Evolutionary conservation across 768 basidiomycete species (phyloP), one percentile per base, ranked within the genome.

Genomic region (Zangia roseola): DNA sequence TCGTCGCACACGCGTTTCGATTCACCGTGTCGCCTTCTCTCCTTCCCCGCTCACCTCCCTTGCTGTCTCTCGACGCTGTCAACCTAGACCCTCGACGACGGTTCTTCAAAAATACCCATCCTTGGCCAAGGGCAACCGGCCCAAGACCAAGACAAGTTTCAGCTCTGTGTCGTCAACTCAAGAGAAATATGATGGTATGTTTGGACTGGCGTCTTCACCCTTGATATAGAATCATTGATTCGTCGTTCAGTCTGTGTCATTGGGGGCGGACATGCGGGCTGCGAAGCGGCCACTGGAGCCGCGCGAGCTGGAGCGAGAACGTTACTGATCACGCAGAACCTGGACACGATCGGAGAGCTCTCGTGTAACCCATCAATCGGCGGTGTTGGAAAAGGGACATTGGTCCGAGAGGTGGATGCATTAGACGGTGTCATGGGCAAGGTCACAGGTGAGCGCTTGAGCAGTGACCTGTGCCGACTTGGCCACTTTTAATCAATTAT

Each of bases 361-460:
- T 93, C 91, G 19, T 95, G 93, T 59, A 95, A 95, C 65, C 93
- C 93, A 3, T 91, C 89, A 1, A 87, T 94, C 50, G 93, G 93
- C 7, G 91, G 91, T 17, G 84, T 95, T 4, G 93, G 93, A 6
- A 95, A 95, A 69, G 93, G 93, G 17, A 93, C 86, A 0, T 73
- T 95, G 25, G 90, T 94, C n/a, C 75, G 87, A 36, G 93, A 95
- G 65, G 83, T 95, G 6, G 93, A 95, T 61, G 93, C 93, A 24
- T 70, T 95, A 49, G 93, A 92, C 56, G 93, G 93, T 3, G 61
- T 94, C 10, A 92, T 91, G 75, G 93, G 88, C 2, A 74, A 73
- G 37, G 80, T 92, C n/a, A 79, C 88, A 53, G 91, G 92, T 88
- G 52, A 43, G 79, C 65, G 13, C 14, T 14, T 16, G 31, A 14